A percentile compares a stretch with the other conserved stretches of the same genome.
Conservation (phyloP, 225 moss, liverwort and hornwort genomes). For the Sphagnum contortum region DNA sequence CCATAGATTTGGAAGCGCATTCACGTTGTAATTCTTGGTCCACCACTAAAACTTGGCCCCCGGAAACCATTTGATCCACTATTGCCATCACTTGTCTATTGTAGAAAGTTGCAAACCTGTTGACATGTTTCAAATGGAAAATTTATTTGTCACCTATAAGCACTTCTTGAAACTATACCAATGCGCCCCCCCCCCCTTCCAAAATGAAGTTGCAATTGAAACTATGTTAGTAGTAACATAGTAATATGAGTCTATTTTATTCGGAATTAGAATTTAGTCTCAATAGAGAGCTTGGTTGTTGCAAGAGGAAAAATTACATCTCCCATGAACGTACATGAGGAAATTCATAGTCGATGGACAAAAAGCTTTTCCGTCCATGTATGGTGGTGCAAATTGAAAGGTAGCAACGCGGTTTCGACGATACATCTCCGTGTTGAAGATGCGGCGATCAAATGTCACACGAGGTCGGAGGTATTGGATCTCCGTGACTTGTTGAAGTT, state of each 20-base stretch:
- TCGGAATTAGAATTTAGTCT: too few species aligned
- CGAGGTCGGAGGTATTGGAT: slow-evolving; percentile 87
- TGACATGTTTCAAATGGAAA: too few species aligned
- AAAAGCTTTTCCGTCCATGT: slow-evolving; percentile 88
- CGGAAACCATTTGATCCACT: slow-evolving; percentile 76
- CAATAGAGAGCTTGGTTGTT: too few species aligned
- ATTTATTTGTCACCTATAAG: too few species aligned
- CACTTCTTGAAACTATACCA: too few species aligned
- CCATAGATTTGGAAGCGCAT: background rate
- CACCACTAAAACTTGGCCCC: slow-evolving; percentile 50
- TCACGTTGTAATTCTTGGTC: background rate
- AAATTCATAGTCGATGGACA: slow-evolving; percentile 78
- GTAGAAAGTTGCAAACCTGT: slow-evolving; percentile 88
- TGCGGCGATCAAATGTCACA: slow-evolving; percentile 71
- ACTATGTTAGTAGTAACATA: background rate
- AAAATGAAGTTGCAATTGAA: too few species aligned
- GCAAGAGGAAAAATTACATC: too few species aligned
- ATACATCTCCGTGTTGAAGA: slow-evolving; percentile 73
- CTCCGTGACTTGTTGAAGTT: slow-evolving; percentile 80
- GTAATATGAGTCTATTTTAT: background rate
- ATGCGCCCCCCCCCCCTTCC: too few species aligned
- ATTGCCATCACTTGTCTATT: slow-evolving; percentile 74
- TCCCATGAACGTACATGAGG: slow-evolving; percentile 57
- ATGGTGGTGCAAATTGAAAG: slow-evolving; percentile 90
- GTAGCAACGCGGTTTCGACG: slow-evolving; percentile 78